phyloP scores from a whole-genome alignment of 129 eudicot species.

The Arctium minus region DNA sequence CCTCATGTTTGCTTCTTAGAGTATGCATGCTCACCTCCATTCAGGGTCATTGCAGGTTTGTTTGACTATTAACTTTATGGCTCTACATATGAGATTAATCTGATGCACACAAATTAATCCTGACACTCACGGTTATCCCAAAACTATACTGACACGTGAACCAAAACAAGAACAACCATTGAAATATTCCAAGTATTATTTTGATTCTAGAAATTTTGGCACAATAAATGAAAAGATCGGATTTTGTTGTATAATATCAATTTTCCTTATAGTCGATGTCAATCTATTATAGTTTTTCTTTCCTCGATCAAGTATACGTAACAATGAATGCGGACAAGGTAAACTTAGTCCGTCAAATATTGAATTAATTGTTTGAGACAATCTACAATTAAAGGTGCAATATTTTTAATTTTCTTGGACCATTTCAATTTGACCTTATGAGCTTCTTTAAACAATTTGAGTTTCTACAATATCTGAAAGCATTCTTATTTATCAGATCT shows the following conservation, averaged over 20 bases:
- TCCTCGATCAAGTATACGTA: neutral
- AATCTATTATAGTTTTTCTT: neutral
- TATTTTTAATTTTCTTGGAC: neutral
- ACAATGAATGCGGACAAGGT: neutral
- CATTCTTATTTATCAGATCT: too few relatives aligned
- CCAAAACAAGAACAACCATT: neutral
- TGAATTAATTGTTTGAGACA: neutral
- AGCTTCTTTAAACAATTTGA: too few relatives aligned
- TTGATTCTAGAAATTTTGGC: neutral
- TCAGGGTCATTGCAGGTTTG: too few relatives aligned
- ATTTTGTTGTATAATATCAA: too few relatives aligned
- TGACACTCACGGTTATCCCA: neutral
- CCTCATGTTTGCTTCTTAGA: too few relatives aligned
- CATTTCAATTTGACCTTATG: neutral
- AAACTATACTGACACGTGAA: neutral
- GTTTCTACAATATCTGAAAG: too few relatives aligned
- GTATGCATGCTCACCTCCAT: neutral
- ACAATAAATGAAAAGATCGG: neutral
- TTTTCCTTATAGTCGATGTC: neutral
- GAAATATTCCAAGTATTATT: neutral
- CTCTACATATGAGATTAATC: neutral
- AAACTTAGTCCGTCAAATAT: neutral
- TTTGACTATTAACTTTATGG: neutral
- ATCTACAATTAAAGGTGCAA: neutral
- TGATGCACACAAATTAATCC: neutral